These are phyloP conservation scores for Ceratonia siliqua DNA, from an alignment of 306 rosid genomes.

Conservation along the genomic window DNA sequence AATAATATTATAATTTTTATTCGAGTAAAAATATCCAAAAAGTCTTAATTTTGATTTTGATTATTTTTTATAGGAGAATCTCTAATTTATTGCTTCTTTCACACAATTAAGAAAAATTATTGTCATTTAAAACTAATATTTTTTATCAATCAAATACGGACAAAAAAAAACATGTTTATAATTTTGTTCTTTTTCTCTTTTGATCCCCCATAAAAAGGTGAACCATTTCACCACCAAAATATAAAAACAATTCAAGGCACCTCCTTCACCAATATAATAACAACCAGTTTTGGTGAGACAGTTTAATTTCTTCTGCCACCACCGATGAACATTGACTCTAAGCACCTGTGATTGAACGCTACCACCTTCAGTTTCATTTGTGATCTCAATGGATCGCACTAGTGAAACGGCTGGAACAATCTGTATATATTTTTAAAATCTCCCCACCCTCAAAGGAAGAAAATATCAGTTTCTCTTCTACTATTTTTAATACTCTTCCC, in stretches of 20 bases:
- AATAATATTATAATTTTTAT: too few relatives aligned
- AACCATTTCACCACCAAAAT: background rate
- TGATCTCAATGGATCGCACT: slow-evolving; percentile 5
- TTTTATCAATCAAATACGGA: too few relatives aligned
- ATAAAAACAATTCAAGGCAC: background rate
- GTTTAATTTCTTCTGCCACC: slow-evolving; percentile 1
- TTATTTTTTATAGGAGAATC: too few relatives aligned
- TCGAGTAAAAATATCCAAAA: too few relatives aligned
- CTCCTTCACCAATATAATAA: slow-evolving; percentile 19
- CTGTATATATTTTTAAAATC: slow-evolving; percentile 10
- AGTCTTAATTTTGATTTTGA: too few relatives aligned
- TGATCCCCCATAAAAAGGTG: background rate
- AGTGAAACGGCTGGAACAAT: slow-evolving; percentile 23
- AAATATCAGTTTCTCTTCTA: background rate
- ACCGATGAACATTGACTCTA: slow-evolving; percentile 18
- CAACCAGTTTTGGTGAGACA: background rate
- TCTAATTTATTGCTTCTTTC: too few relatives aligned
- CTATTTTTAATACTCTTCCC: background rate
- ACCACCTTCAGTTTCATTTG: slow-evolving; percentile 7
- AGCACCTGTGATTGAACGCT: slow-evolving; percentile 3
- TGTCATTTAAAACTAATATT: too few relatives aligned
- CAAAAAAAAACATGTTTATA: too few relatives aligned
- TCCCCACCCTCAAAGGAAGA: background rate
- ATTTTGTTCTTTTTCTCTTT: background rate
- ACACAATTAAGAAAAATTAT: too few relatives aligned